Base-by-base conservation (phyloP, 768 basidiomycete genomes). In the Leccinum variicolor region DNA sequence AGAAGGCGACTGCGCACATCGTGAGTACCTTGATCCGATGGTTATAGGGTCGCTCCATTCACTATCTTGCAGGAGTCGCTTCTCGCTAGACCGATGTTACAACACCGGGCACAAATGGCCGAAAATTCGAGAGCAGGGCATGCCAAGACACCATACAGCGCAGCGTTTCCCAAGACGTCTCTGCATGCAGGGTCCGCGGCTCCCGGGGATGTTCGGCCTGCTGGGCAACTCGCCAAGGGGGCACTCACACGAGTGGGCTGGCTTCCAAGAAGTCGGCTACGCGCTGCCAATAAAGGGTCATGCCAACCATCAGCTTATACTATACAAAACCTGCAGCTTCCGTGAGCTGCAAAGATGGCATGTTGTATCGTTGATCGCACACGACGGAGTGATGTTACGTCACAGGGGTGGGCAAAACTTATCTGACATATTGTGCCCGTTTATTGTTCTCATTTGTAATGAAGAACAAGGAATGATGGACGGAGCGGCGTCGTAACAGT, bases 1-100 rank as follows among this genome's bases (percentile, higher is more conserved):
- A 74, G 59, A 88, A 86, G 66, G 86, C 84, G 6, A 75, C 77
- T 28, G 77, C 80, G 46, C 85, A 92, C 70, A 81, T 86, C 60
- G 91, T 92, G 66, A 64, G 88, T 78, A 26, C 36, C 34, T 23
- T 31, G 31, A n/a, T 39, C 36, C 3, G 9, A 53, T 15, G 53
- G n/a, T 50, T 23, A 13, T 41, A 15, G 26, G 0, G 11, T 50
- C 58, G 26, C 54, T 55, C 49, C 21, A 33, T 47, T 66, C 54
- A 62, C 60, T 43, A 3, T 49, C 17, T 50, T 60, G 4, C 61
- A 91, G 90, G 87, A 89, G 60, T 80, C 81, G 34, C 70, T 91
- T 31, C 67, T 92, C 48, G 90, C 89, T 2, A 79, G 80, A 50
- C 88, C 89, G 0, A 64, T 87, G 77, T 76, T 67, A 65, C 77